phyloP scores from a whole-genome alignment of 2,329 filamentous ascomycete species.

The Aspergillus aculeatinus region DNA sequence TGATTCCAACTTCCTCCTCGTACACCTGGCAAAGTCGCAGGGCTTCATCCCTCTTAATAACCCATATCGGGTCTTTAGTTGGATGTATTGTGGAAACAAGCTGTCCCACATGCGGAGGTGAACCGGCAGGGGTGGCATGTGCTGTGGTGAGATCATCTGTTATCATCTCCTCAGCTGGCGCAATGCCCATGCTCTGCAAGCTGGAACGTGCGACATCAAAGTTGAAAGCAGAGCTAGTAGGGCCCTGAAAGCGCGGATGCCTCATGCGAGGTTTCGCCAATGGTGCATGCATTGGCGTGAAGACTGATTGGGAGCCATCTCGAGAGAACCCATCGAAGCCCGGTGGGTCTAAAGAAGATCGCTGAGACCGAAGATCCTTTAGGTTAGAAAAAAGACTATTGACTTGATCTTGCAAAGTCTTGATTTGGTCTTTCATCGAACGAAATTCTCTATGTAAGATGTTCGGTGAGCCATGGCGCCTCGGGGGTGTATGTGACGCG shows the following conservation, averaged over 20 bases:
- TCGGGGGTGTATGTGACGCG: neutral
- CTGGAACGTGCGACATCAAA: constrained; percentile 85
- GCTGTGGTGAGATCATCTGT: constrained; percentile 58
- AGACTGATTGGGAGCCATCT: constrained; percentile 41
- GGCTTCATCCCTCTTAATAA: constrained; percentile 75
- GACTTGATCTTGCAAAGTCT: constrained; percentile 78
- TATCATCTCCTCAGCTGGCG: constrained; percentile 57
- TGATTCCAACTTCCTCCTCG: constrained; percentile 85
- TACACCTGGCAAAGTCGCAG: constrained; percentile 74
- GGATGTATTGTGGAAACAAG: constrained; percentile 42
- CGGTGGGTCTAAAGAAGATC: constrained; percentile 34
- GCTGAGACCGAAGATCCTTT: constrained; percentile 60
- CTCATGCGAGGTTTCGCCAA: constrained; percentile 52
- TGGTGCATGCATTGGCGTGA: constrained; percentile 39
- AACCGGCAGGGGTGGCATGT: constrained; percentile 53
- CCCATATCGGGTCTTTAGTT: constrained; percentile 75
- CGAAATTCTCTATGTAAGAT: constrained; percentile 65
- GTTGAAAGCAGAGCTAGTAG: constrained; percentile 81
- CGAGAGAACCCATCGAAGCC: constrained; percentile 36
- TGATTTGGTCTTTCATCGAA: constrained; percentile 72
- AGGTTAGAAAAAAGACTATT: constrained; percentile 72
- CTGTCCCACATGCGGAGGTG: constrained; percentile 37
- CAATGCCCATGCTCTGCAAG: constrained; percentile 85
- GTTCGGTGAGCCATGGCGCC: constrained; percentile 8
- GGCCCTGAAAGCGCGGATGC: constrained; percentile 72